Base-by-base conservation (phyloP, 2,329 filamentous ascomycete species). In the Corinectria fuckeliana region DNA sequence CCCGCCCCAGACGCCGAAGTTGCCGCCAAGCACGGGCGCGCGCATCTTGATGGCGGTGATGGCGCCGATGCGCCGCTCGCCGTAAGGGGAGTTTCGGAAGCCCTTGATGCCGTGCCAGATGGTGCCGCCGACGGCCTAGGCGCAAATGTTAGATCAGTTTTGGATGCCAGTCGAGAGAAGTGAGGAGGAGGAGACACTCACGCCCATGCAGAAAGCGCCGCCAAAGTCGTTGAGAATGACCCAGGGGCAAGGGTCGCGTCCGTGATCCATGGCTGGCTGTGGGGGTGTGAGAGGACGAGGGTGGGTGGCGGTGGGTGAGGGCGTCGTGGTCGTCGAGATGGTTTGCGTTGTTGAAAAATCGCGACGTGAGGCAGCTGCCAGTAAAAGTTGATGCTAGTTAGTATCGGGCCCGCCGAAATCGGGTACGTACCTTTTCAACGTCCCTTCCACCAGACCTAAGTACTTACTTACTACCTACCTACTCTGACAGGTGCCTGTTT, bases 81-180 rank as follows among this genome's bases (percentile, higher is more conserved):
- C 95, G 77, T 96, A 92, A 34, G 91, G 91, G 59, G 88, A 91
- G 81, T 92, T 96, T 75, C 93, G 84, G 81, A 92, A 95, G 60
- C 93, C 95, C 82, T 99, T 99, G 67, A 97, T 91, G 71, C 93
- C 93, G 80, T 97, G 94, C 94, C 94, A 97, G 76, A 97, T 90
- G 72, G 91, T 90, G 72, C 90, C 90, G 72, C 89, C 88, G 68
- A 92, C 89, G 62, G 88, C 88, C 88, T 91, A 47, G 6, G 16
- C 36, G 30, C 69, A 38, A 42, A n/a, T n/a, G n/a, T n/a, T n/a
- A n/a, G n/a, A n/a, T n/a, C n/a, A n/a, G n/a, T n/a, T n/a, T n/a
- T n/a, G n/a, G n/a, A n/a, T n/a, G n/a, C n/a, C n/a, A n/a, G n/a
- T n/a, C 7, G n/a, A 18, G 26, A 28, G 8, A 18, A 3, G n/a